phyloP scores from a whole-genome alignment of 2,329 filamentous ascomycete genomes.

The Penicillium sp. region DNA sequence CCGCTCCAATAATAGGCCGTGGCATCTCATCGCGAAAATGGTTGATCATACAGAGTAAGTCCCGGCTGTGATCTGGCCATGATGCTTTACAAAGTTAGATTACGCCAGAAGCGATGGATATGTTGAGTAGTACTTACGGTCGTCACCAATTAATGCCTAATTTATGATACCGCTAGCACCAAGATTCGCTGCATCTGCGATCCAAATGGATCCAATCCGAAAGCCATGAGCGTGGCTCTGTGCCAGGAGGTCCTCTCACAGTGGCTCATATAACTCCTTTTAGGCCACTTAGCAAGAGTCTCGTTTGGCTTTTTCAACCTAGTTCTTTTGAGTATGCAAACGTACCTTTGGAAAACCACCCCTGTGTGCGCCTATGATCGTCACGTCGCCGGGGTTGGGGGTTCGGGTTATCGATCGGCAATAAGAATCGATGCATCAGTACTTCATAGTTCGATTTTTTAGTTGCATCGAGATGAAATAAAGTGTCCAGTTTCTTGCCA shows the following conservation, averaged over 20 bases:
- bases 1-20: slow-evolving; percentile 75
- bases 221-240: slow-evolving; percentile 60
- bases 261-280: not conserved
- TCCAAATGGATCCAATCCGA: slow-evolving; percentile 76
- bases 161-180: slow-evolving; percentile 76
- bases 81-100: slow-evolving; percentile 28
- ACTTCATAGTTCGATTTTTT: too few relatives aligned
- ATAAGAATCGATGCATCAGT: too few relatives aligned
- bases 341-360: slow-evolving; percentile 69
- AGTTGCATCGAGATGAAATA: too few relatives aligned
- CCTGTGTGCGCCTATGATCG: slow-evolving; percentile 59
- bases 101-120: not conserved
- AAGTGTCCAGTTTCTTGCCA: too few relatives aligned
- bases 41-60: slow-evolving; percentile 65
- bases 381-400: slow-evolving; percentile 54
- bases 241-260: slow-evolving; percentile 21
- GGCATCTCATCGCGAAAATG: slow-evolving; percentile 39
- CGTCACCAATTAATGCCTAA: slow-evolving; percentile 72
- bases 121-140: too few relatives aligned
- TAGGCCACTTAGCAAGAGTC: not conserved
- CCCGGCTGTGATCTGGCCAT: slow-evolving; percentile 79
- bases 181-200: slow-evolving; percentile 78
- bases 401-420: slow-evolving; percentile 51
- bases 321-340: slow-evolving; percentile 47
- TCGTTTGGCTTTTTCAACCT: not conserved